Evolutionary conservation across 768 basidiomycete species (phyloP).

Genomic region (Termitomyces sp.): DNA sequence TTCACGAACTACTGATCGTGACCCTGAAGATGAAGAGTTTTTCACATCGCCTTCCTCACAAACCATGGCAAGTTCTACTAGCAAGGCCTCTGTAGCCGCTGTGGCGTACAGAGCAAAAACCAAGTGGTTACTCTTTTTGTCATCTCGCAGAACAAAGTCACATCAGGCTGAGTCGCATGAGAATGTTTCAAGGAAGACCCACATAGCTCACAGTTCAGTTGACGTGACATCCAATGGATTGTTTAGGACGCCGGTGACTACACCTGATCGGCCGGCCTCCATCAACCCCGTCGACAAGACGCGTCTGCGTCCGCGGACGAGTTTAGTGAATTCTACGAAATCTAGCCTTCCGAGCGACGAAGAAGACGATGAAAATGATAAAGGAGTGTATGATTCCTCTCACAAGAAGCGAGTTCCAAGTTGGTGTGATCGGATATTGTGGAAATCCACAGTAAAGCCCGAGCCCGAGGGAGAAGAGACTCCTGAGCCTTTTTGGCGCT

Average conservation of each 20-base stretch:
- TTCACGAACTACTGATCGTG: conserved; percentile 35
- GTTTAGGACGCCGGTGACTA: not conserved
- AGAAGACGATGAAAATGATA: conserved; percentile 37
- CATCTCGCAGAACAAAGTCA: conserved; percentile 21
- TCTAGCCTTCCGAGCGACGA: conserved; percentile 34
- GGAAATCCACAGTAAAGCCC: conserved; percentile 66
- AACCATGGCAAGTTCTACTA: conserved; percentile 24
- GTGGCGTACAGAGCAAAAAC: conserved; percentile 54
- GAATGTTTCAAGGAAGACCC: not conserved
- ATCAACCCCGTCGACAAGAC: conserved; percentile 15
- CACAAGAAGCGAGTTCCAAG: conserved; percentile 80
- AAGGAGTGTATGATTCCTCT: conserved; percentile 78
- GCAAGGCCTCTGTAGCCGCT: conserved; percentile 30
- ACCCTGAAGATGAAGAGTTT: conserved; percentile 37
- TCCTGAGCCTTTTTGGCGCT: conserved; percentile 20
- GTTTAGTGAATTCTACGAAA: conserved; percentile 29
- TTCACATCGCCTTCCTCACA: conserved; percentile 24
- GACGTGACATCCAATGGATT: conserved; percentile 11
- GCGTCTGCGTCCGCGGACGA: conserved; percentile 25
- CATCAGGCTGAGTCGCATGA: not conserved
- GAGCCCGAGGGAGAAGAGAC: conserved; percentile 33
- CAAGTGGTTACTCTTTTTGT: conserved; percentile 49
- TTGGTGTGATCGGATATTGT: conserved; percentile 86
- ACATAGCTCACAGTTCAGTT: conserved; percentile 8
- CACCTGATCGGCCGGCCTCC: conserved; percentile 12